A percentile compares a stretch with the other conserved stretches of the same genome.
Evolutionary conservation across 306 rosid species (phyloP).

Genomic region (Vigna radiata): DNA sequence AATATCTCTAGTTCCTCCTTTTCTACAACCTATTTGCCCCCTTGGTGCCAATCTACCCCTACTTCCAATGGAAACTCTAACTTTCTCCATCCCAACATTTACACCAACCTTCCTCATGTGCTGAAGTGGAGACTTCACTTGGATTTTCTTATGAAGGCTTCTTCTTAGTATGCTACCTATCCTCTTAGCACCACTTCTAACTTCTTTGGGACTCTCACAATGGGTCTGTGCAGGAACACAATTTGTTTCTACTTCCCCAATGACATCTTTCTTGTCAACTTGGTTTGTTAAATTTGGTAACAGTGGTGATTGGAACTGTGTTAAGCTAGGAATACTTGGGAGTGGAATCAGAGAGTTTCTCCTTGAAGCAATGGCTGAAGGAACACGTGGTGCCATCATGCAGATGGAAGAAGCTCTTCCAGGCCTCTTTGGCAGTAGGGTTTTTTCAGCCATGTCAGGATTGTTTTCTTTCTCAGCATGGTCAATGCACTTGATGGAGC

Average conservation of each 20-base stretch:
- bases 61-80: slow-evolving; percentile 87
- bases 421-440: slow-evolving; percentile 63
- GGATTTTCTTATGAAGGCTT: slow-evolving; percentile 74
- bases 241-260: slow-evolving; percentile 56
- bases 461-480: slow-evolving; percentile 84
- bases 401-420: slow-evolving; percentile 84
- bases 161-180: slow-evolving; percentile 71
- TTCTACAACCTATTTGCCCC: slow-evolving; percentile 62
- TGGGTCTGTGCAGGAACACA: slow-evolving; percentile 57
- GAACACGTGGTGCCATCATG: slow-evolving; percentile 61
- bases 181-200: slow-evolving; percentile 67
- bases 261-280: slow-evolving; percentile 60
- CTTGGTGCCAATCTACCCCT: slow-evolving; percentile 74
- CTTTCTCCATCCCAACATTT: slow-evolving; percentile 87
- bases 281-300: slow-evolving; percentile 53
- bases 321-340: slow-evolving; percentile 59
- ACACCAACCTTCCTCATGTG: slow-evolving; percentile 78
- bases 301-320: slow-evolving; percentile 57
- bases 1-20: slow-evolving; percentile 62
- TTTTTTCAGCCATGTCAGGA: slow-evolving; percentile 64
- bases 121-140: slow-evolving; percentile 72
- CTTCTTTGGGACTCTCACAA: slow-evolving; percentile 75
- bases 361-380: slow-evolving; percentile 65
- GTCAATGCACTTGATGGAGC: slow-evolving; percentile 64
- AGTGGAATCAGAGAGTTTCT: slow-evolving; percentile 88